These are phyloP conservation scores for Excoecaria cochinchinensis DNA, from an alignment of 345 rosid genomes.

Conservation along the genomic window DNA sequence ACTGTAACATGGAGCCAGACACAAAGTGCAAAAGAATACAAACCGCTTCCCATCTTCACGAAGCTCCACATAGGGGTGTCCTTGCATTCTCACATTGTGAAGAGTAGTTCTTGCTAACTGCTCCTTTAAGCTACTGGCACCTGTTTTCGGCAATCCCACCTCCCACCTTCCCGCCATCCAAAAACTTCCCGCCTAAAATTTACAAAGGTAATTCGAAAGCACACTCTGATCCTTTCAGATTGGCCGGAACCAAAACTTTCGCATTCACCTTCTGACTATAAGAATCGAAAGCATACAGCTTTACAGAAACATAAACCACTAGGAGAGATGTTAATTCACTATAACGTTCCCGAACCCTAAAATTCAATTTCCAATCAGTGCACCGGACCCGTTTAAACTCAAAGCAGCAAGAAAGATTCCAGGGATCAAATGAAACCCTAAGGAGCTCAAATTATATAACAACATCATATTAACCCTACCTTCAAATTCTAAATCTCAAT, in stretches of 20 bases:
- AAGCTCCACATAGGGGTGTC: slow-evolving; percentile 73
- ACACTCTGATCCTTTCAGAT: neutral
- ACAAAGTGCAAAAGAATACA: slow-evolving; percentile 82
- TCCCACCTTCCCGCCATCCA: slow-evolving; percentile 63
- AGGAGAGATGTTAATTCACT: neutral
- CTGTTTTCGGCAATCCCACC: slow-evolving; percentile 47
- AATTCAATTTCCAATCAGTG: slow-evolving; percentile 2
- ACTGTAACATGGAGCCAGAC: slow-evolving; percentile 82
- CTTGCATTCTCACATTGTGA: slow-evolving; percentile 56
- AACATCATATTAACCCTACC: slow-evolving; percentile 23
- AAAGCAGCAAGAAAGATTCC: slow-evolving; percentile 2
- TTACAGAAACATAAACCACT: slow-evolving; percentile 17
- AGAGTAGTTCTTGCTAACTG: slow-evolving; percentile 69
- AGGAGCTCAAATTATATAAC: slow-evolving; percentile 22
- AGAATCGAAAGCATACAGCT: slow-evolving; percentile 15
- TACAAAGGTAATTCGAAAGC: neutral
- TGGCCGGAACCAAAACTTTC: neutral
- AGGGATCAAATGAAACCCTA: slow-evolving; percentile 23
- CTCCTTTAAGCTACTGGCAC: slow-evolving; percentile 52
- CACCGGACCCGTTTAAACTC: neutral
- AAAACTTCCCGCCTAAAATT: slow-evolving; percentile 29
- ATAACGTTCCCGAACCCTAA: slow-evolving; percentile 17
- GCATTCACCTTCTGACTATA: neutral
- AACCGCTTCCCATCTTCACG: slow-evolving; percentile 74
- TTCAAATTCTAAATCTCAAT: slow-evolving; percentile 11